Percentiles rank a stretch among this genome's conserved stretches.
phyloP scores from a whole-genome alignment of 1,284 basidiomycete species.

The Cystobasidiaceae sp. region DNA sequence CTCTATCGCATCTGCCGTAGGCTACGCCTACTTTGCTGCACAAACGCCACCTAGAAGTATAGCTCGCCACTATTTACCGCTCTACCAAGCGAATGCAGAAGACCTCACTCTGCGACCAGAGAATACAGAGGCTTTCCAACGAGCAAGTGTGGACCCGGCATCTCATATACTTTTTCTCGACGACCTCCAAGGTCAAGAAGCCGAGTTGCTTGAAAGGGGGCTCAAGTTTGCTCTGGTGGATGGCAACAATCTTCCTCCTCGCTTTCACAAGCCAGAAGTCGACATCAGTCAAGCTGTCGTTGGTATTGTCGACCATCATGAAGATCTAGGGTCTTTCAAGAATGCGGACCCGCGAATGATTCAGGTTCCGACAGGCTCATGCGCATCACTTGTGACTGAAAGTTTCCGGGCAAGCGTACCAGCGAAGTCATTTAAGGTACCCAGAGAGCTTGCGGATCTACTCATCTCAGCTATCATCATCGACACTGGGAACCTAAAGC shows the following conservation, averaged over 20 bases:
- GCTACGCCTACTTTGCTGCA: slow-evolving; percentile 62
- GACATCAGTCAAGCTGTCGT: slow-evolving; percentile 55
- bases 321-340: slow-evolving; percentile 67
- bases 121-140: slow-evolving; percentile 67
- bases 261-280: slow-evolving; percentile 47
- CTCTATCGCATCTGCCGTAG: slow-evolving; percentile 73
- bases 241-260: slow-evolving; percentile 68
- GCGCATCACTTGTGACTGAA: slow-evolving; percentile 66
- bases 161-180: slow-evolving; percentile 55
- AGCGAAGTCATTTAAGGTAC: slow-evolving; percentile 43
- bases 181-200: slow-evolving; percentile 42
- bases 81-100: slow-evolving; percentile 63
- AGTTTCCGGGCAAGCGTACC: slow-evolving; percentile 51
- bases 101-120: slow-evolving; percentile 79
- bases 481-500: slow-evolving; percentile 73
- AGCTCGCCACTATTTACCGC: slow-evolving; percentile 51
- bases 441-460: slow-evolving; percentile 65
- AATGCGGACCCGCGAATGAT: slow-evolving; percentile 63
- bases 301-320: slow-evolving; percentile 88
- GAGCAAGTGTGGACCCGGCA: slow-evolving; percentile 54
- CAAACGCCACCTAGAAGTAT: slow-evolving; percentile 41
- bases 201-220: slow-evolving; percentile 44
- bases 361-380: slow-evolving; percentile 60
- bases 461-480: slow-evolving; percentile 72
- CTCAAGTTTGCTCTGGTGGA: slow-evolving; percentile 77